Base-by-base conservation (phyloP, 2,329 filamentous ascomycete genomes). In the Pyrenophora tritici-repentis region DNA sequence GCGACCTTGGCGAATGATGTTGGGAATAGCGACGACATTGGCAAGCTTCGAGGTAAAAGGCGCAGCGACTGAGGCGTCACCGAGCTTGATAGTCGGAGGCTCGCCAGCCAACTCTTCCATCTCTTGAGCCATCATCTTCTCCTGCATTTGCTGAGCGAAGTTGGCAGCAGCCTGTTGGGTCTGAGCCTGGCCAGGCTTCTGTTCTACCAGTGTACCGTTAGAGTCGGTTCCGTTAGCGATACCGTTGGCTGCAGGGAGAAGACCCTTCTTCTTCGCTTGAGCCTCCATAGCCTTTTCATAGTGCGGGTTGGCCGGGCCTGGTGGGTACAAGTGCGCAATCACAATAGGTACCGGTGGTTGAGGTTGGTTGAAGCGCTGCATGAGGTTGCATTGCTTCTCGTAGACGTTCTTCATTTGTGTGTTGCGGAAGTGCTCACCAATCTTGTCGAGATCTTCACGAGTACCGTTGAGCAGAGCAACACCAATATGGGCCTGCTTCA, bases 381-480 rank as follows among this genome's bases (percentile, higher is more conserved):
- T 97, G 73, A 99, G 82, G 39, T 86, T 80, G 49, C 89, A 83
- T 74, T 99, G 94, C 81, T 99, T 97, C 78, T 97, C 91, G 73
- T 99, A 99, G 59, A 99, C 85, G 60, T 97, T 92, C 82, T 97
- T 97, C 90, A 99, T 95, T 81, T 91, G 96, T 34, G 88, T 96
- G 74, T 91, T 96, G 63, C 94, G 88, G 67, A 89, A 87, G 75
- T 99, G 92, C 70, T 97, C 94, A 20, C 89, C 88, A 65, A 99
- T 99, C 72, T 88, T 91, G 49, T 86, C 87, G 46, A 99, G 83
- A 71, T 97, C 94, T 17, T 97, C 90, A 61, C 86, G 88, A 1
- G 92, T 95, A 57, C 94, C 94, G 75, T 99, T 99, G 62, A 99
- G 85, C 42, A 99, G 85, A 17, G 94, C 94, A 57, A 99, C 90